Percentiles rank a stretch among this genome's conserved stretches.
phyloP scores from a whole-genome alignment of 345 rosid genomes.

The Carallia brachiata region DNA sequence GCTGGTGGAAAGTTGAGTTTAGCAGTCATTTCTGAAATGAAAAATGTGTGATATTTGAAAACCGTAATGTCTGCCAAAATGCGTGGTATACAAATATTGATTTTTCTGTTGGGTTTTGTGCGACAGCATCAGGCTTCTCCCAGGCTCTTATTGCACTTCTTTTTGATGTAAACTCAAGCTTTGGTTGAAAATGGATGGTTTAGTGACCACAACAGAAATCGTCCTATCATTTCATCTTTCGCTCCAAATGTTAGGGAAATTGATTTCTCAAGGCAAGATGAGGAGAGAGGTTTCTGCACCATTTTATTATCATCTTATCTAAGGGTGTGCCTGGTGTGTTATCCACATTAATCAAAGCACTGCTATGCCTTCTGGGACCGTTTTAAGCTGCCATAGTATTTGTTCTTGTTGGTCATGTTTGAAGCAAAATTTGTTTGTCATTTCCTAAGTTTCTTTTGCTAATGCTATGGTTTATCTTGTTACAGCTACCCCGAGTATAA shows the following conservation, averaged over 20 bases:
- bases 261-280: not conserved
- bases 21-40: not conserved
- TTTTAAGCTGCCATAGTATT: not conserved
- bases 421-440: not conserved
- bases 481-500: conserved; percentile 60
- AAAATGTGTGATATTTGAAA: not conserved
- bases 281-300: not conserved
- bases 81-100: no score
- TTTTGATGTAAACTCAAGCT: not conserved
- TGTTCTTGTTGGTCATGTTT: not conserved
- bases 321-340: no score
- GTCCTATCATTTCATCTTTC: not conserved
- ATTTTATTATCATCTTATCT: not conserved
- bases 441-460: not conserved
- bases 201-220: not conserved
- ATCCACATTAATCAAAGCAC: not conserved
- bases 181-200: not conserved
- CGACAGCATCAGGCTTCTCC: no score
- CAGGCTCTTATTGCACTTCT: not conserved
- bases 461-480: not conserved
- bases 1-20: no score
- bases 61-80: no score
- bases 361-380: not conserved
- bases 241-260: not conserved
- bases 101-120: no score